A percentile compares a stretch with the other conserved stretches of the same genome.
Evolutionary conservation across 257 asterid species (phyloP).

Genomic region (Solanum peruvianum): DNA sequence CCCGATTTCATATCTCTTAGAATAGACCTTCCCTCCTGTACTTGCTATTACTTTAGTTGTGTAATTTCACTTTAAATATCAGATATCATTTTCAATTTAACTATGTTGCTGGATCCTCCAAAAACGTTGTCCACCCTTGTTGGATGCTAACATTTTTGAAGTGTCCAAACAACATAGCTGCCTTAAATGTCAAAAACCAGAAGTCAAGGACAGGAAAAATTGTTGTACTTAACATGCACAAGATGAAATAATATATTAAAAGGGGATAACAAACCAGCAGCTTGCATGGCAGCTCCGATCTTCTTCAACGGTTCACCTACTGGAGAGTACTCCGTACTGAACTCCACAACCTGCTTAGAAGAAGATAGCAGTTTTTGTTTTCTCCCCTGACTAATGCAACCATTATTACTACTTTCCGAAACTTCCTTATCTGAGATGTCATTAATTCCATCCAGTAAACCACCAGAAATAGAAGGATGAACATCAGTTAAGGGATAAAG

Average conservation of each 20-base stretch:
- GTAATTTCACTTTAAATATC: not conserved
- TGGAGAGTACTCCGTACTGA: constrained; percentile 39
- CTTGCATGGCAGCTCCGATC: constrained; percentile 53
- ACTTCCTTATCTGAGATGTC: constrained; percentile 1
- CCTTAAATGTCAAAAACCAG: not conserved
- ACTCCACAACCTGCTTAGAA: constrained; percentile 44
- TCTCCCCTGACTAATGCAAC: constrained; percentile 1
- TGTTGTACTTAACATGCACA: not conserved
- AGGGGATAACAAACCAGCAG: constrained; percentile 35
- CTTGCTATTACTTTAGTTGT: not conserved
- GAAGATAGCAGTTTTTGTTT: constrained; percentile 27
- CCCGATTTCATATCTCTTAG: not conserved
- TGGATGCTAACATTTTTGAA: not conserved
- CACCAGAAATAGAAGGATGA: not conserved
- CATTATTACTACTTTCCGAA: not conserved
- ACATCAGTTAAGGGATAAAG: constrained; percentile 15
- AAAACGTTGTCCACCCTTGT: not conserved
- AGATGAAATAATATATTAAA: not conserved
- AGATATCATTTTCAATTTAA: not conserved
- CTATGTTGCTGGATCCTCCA: not conserved
- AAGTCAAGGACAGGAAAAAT: not conserved
- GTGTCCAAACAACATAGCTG: not conserved
- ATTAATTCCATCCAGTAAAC: constrained; percentile 6
- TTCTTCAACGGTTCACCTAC: constrained; percentile 61
- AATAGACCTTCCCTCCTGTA: not conserved